Evolutionary conservation across 2,329 filamentous ascomycete genomes (phyloP), one percentile per base, ranked within the genome.

Genomic region (Apiospora sp.): DNA sequence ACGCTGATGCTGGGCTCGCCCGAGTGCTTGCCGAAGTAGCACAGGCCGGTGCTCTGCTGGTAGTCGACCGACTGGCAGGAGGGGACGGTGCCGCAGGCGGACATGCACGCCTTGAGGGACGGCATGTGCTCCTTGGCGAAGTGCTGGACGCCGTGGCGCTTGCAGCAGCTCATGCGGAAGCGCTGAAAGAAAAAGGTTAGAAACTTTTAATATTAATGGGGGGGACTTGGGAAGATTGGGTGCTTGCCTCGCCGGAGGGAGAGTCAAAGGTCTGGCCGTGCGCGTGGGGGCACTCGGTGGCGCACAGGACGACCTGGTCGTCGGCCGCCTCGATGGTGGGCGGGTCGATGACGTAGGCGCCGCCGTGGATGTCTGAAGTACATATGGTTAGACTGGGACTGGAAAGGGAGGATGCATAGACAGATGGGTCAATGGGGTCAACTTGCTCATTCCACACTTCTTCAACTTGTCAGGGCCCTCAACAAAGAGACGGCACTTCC

Each of bases 201-300:
- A n/a, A n/a, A n/a, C n/a, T n/a, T n/a, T n/a, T n/a, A n/a, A n/a
- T n/a, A n/a, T n/a, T n/a, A n/a, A n/a, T n/a, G n/a, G n/a, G 24
- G 24, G 34, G 16, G 6, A 30, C n/a, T 34, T 27, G 48, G 30
- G 67, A 69, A 24, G 69, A 44, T 51, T 41, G 5, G 10, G 12
- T 30, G 74, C 81, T 71, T 81, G 86, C 85, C 82, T 89, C 87
- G 78, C 87, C 89, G 0, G 64, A 44, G 37, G 64, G 64, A 12
- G 37, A 22, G 64, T 67, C 27, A 12, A 41, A 67, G 16, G 43
- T 67, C 37, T 41, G 64, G 22, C 64, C 64, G 37, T 67, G 64
- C 1, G 37, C 64, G 22, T 67, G 37, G 19, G 64, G 64, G 34
- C 64, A 67, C 27, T n/a, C 34, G 37, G 64, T 67, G 34, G 37